Base-by-base conservation (phyloP, 306 rosid species). In the Gastrolobium bilobum region DNA sequence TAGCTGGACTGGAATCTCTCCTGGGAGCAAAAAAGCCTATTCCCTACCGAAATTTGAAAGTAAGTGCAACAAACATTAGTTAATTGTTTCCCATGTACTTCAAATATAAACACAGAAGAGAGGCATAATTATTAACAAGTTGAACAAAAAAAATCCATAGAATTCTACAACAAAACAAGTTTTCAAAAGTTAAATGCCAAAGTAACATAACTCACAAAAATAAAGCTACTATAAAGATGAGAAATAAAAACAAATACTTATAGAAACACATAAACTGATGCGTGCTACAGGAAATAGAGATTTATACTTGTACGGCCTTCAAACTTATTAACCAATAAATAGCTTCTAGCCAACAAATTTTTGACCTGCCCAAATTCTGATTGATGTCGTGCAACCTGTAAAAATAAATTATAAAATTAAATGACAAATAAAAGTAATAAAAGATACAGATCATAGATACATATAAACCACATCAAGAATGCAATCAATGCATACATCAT, bases 1-100 rank as follows among this genome's bases (percentile, higher is more conserved):
- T 91, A 92, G 79, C 94, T 88, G 2, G 96, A 95, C 14, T 78
- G 92, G 75, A 68, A 88, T 87, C 93, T 86, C 87, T 84, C 88
- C 51, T 87, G 97, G 59, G 81, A 30, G 70, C 63, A 59, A 64
- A 82, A 58, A 44, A 85, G 44, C 75, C 83, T 75, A 83, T 78
- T 84, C 75, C 89, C 97, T 91, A 88, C 80, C 84, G 2, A 81
- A 75, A 71, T 40, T 52, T 67, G 10, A 73, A 59, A 75, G 65
- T 37, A 68, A 76, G 44, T 44, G 34, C 75, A 53, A 66, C 9
- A 54, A 71, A 39, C 29, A 42, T 73, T 39, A 56, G 60, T 15
- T 8, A 74, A 39, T 30, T 30, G 20, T 31, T 58, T 56, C 50
- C 63, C 37, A 48, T 3, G 31, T 37, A 47, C 43, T 44, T 31